Percentiles rank a stretch among this genome's conserved stretches.
phyloP scores from a whole-genome alignment of 176 grass and related monocot species.

The Panicum miliaceum region DNA sequence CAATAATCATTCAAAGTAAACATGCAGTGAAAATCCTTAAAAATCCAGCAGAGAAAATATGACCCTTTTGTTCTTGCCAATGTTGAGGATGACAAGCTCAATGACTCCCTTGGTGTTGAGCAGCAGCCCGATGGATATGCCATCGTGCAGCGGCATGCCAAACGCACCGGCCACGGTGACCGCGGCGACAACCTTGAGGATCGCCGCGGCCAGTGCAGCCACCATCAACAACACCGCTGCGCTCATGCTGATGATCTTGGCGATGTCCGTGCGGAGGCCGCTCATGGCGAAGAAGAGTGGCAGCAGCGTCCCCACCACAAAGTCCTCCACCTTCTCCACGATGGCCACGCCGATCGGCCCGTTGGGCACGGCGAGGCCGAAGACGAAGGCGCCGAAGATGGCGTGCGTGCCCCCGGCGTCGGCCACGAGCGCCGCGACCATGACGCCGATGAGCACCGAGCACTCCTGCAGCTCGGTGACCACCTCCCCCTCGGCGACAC shows the following conservation, averaged over 20 bases:
- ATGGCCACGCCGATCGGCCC: conserved; percentile 64
- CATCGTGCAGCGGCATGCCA: conserved; percentile 68
- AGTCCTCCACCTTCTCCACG: conserved; percentile 76
- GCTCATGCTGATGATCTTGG: conserved; percentile 16
- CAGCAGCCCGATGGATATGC: conserved; percentile 63
- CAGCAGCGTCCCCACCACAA: conserved; percentile 56
- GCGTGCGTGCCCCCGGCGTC: conserved; percentile 68
- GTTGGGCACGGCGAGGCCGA: conserved; percentile 73
- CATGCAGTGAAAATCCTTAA: too few relatives aligned
- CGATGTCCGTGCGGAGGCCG: conserved; percentile 58
- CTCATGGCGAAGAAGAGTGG: conserved; percentile 79
- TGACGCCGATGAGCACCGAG: conserved; percentile 60
- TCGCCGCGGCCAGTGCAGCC: conserved; percentile 6
- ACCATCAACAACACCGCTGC: conserved; percentile 25
- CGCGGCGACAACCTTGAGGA: conserved; percentile 50
- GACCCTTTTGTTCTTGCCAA: conserved; percentile 53
- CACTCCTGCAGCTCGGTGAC: conserved; percentile 57
- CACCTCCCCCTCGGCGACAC: conserved; percentile 23
- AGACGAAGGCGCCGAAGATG: conserved; percentile 76
- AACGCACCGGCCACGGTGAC: conserved; percentile 42
- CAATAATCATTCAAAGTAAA: too few relatives aligned
- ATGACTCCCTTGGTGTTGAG: conserved; percentile 77
- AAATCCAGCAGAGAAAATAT: too few relatives aligned
- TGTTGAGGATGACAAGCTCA: conserved; percentile 82
- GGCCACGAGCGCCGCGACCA: conserved; percentile 58